Percentiles rank a stretch among this genome's conserved stretches.
Conservation (phyloP, 2,329 filamentous ascomycete species). For the Orbilia oligospora region DNA sequence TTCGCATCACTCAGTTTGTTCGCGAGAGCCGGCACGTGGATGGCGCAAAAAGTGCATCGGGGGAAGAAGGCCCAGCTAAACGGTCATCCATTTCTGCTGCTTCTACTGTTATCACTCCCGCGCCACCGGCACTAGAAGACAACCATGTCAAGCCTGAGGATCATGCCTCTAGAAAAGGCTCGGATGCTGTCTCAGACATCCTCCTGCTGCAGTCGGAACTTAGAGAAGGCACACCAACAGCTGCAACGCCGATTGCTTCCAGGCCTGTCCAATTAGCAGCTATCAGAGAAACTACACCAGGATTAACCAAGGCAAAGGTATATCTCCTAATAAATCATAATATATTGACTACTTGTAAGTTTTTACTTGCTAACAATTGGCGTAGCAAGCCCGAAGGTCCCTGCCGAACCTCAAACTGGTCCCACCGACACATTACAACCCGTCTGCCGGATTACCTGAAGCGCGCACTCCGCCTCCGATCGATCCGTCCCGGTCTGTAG, state of each 20-base stretch:
- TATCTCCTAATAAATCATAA: conserved; percentile 16
- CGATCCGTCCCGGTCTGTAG: conserved; percentile 58
- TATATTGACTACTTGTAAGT: neutral
- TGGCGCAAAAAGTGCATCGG: conserved; percentile 32
- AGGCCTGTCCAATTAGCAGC: conserved; percentile 31
- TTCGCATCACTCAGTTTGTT: conserved; percentile 59
- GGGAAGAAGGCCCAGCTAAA: conserved; percentile 38
- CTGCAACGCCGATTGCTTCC: conserved; percentile 27
- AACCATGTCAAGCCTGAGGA: conserved; percentile 42
- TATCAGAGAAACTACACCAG: conserved; percentile 34
- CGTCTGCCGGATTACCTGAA: conserved; percentile 35
- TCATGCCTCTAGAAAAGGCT: conserved; percentile 43
- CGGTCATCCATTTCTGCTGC: conserved; percentile 30
- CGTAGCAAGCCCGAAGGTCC: conserved; percentile 56
- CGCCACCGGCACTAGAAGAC: conserved; percentile 9
- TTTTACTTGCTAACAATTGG: neutral
- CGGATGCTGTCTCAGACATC: conserved; percentile 40
- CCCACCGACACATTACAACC: conserved; percentile 58
- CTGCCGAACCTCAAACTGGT: conserved; percentile 58
- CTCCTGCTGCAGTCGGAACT: conserved; percentile 28
- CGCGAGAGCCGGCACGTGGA: conserved; percentile 58
- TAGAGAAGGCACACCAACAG: conserved; percentile 22
- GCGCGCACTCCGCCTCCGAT: conserved; percentile 48
- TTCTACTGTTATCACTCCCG: conserved; percentile 23
- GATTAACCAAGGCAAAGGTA: conserved; percentile 51